A percentile compares a stretch with the other conserved stretches of the same genome.
Evolutionary conservation across 2,329 filamentous ascomycete species (phyloP).

Genomic region (Xylariomycetidae sp.): DNA sequence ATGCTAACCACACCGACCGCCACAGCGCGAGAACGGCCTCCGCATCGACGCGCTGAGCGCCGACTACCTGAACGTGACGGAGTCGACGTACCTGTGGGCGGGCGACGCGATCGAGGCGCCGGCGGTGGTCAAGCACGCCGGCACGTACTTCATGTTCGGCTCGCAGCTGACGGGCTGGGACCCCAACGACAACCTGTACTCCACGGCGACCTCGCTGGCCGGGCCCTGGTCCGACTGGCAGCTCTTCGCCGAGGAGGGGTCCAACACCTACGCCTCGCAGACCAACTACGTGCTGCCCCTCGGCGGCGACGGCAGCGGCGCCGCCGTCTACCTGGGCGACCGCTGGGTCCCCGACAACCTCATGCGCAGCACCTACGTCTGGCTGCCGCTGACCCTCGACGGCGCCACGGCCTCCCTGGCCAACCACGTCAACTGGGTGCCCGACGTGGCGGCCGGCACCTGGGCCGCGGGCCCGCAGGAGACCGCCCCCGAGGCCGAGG

Average conservation of each 20-base stretch:
- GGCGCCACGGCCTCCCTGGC: constrained; percentile 45
- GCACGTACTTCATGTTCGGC: constrained; percentile 60
- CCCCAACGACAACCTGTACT: constrained; percentile 60
- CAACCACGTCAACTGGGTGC: constrained; percentile 50
- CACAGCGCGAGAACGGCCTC: constrained; percentile 52
- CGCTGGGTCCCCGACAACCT: constrained; percentile 58
- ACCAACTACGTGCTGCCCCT: constrained; percentile 51
- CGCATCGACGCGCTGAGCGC: constrained; percentile 50
- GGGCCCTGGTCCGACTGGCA: constrained; percentile 58
- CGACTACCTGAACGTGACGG: constrained; percentile 49
- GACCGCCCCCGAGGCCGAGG: constrained; percentile 46
- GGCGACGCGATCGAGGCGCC: constrained; percentile 53
- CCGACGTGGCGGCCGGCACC: constrained; percentile 34
- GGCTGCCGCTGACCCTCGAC: constrained; percentile 52
- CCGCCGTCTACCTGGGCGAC: constrained; percentile 59
- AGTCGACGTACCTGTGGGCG: constrained; percentile 43
- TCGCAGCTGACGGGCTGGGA: constrained; percentile 52
- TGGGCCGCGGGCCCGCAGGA: constrained; percentile 39
- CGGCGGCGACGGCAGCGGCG: constrained; percentile 27
- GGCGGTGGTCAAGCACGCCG: constrained; percentile 54
- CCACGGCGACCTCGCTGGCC: constrained; percentile 48
- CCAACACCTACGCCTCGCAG: constrained; percentile 54
- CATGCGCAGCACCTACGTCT: constrained; percentile 55
- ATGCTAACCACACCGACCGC: no score
- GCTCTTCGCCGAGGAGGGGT: constrained; percentile 50